Base-by-base conservation (phyloP, 257 asterid species). In the Nicotiana otophora region DNA sequence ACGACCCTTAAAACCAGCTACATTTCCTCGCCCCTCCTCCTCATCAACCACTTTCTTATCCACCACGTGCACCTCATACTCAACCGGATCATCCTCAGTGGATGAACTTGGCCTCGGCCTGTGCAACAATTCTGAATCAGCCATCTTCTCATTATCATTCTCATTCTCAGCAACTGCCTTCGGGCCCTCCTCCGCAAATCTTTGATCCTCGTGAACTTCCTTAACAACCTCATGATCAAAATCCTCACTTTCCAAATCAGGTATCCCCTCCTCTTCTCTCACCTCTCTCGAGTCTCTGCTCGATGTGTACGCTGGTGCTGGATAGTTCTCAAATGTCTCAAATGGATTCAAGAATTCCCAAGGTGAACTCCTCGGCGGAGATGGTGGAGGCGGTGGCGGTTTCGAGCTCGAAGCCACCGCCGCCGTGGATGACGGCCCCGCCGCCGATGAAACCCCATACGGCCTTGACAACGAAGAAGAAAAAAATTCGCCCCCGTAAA, bases 251-350 rank as follows among this genome's bases (percentile, higher is more conserved):
- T 94, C 99, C 89, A 96, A 91, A 78, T 96, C 98, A n/a, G 99
- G 99, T 36, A 96, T 96, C 31, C 98, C 98, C 84, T 96, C 99
- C 84, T 96, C 98, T 90, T 93, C 98, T 69, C 98, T 93, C 77
- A 96, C 91, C 84, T 93, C 98, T 83, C 91, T 90, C 5, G 92
- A 93, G 81, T 93, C 93, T 6, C 95, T 89, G 84, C 98, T 94
- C 0, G 97, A 91, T 8, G 98, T 85, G 84, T 90, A 89, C 1
- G 94, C 75, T 2, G 92, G 93, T 2, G 94, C 70, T 2, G 92
- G 93, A 68, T 94, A 93, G 63, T 88, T 93, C 76, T 94, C 99
- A 76, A 81, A 90, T 81, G 87, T 90, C 86, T 94, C 98, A 79
- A 96, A 96, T 0, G 95, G 98, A 69, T 96, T 94, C 81, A 96